Evolutionary conservation across 1,284 basidiomycete genomes (phyloP).

Genomic region (Coriolopsis trogii): DNA sequence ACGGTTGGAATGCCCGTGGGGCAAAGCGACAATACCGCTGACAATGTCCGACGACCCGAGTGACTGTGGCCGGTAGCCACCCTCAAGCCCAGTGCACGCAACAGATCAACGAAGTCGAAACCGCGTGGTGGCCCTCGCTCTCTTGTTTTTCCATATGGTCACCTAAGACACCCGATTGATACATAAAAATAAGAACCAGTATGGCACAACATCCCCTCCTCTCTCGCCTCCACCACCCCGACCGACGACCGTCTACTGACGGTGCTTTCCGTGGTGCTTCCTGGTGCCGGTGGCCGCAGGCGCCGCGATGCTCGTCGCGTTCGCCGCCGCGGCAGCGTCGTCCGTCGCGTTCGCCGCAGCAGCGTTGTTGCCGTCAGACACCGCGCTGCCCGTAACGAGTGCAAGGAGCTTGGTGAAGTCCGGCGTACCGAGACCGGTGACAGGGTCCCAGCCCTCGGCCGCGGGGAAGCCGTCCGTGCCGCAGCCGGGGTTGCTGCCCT

Average conservation of each 20-base stretch:
- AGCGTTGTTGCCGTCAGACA: not conserved
- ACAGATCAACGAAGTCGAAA: not conserved
- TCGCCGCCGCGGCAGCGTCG: not conserved
- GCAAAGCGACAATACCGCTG: too few species aligned
- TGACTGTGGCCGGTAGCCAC: too few species aligned
- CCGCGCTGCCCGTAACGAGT: slow-evolving; percentile 19
- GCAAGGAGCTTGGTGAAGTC: slow-evolving; percentile 30
- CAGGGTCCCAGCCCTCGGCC: slow-evolving; percentile 47
- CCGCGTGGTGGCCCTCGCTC: slow-evolving; percentile 13
- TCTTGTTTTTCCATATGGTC: slow-evolving; percentile 10
- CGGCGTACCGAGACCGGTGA: slow-evolving; percentile 39
- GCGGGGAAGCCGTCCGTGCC: slow-evolving; percentile 41
- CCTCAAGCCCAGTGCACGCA: not conserved
- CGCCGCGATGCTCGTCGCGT: not conserved
- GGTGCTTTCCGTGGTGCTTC: slow-evolving; percentile 4
- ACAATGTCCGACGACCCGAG: too few species aligned
- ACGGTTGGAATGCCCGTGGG: too few species aligned
- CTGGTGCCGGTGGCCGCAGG: slow-evolving; percentile 1
- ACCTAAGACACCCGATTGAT: slow-evolving; percentile 6
- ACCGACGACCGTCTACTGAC: not conserved
- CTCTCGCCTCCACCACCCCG: not conserved
- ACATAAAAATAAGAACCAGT: not conserved
- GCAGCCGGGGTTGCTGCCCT: slow-evolving; percentile 35
- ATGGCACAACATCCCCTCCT: not conserved
- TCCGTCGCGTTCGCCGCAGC: not conserved